phyloP scores from a whole-genome alignment of 176 grass and related monocot species.

The Zoysia pacifica region DNA sequence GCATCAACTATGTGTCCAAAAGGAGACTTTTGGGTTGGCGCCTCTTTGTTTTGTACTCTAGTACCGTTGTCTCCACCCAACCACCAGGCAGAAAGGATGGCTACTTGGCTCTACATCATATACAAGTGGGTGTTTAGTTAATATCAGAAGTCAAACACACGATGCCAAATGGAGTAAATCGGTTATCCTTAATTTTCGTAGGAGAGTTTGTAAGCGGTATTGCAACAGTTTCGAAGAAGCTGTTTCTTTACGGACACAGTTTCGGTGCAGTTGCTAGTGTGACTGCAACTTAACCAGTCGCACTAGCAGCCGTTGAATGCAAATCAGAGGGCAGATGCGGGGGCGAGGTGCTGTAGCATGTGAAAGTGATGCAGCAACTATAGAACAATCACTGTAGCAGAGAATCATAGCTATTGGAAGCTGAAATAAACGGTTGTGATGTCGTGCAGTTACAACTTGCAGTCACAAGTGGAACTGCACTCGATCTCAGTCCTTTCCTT shows the following conservation, averaged over 20 bases:
- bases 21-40: conserved; percentile 35
- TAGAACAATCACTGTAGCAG: too few species aligned
- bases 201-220: not conserved
- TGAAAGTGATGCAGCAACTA: too few species aligned
- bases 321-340: too few species aligned
- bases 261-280: too few species aligned
- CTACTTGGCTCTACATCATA: not conserved
- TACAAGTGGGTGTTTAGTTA: conserved; percentile 15
- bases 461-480: too few species aligned
- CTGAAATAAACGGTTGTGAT: too few species aligned
- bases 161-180: too few species aligned
- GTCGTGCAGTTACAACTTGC: too few species aligned
- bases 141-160: conserved; percentile 19
- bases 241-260: not conserved
- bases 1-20: conserved; percentile 40
- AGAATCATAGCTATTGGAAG: too few species aligned
- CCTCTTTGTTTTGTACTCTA: conserved; percentile 26
- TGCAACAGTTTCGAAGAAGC: not conserved
- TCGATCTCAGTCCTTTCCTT: not conserved
- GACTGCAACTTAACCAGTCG: too few species aligned
- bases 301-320: too few species aligned
- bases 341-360: too few species aligned
- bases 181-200: not conserved
- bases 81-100: conserved; percentile 17
- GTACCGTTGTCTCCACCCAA: conserved; percentile 44